phyloP scores from a whole-genome alignment of 257 asterid genomes.

The Salvia hispanica region DNA sequence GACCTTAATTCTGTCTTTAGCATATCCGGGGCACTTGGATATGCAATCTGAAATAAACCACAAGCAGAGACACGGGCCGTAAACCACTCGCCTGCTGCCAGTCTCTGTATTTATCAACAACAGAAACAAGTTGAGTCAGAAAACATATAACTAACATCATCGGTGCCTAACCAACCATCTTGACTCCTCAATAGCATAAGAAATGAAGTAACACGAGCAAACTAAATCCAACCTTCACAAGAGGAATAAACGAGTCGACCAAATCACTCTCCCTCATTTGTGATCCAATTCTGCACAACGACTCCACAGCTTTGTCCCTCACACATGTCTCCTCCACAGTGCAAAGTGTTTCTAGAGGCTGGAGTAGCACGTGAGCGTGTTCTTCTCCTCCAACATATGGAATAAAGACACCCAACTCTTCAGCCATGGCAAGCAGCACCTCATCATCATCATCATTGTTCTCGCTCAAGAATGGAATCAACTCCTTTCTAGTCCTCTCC shows the following conservation, averaged over 20 bases:
- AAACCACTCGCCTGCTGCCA: slow-evolving; percentile 96
- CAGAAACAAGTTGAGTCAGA: slow-evolving; percentile 17
- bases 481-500: slow-evolving; percentile 88
- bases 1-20: slow-evolving; percentile 80
- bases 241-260: slow-evolving; percentile 79
- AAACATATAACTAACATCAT: slow-evolving; percentile 5
- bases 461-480: slow-evolving; percentile 84
- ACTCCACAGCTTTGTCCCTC: slow-evolving; percentile 93
- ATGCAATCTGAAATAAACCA: slow-evolving; percentile 86
- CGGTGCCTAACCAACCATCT: background rate
- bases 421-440: slow-evolving; percentile 90
- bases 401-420: slow-evolving; percentile 84
- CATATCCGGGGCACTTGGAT: slow-evolving; percentile 76
- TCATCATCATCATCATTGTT: slow-evolving; percentile 93
- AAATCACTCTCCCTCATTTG: slow-evolving; percentile 94
- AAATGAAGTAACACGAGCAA: slow-evolving; percentile 7
- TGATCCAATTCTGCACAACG: slow-evolving; percentile 85
- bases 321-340: slow-evolving; percentile 96
- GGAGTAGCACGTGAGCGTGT: slow-evolving; percentile 85
- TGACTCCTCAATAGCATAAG: slow-evolving; percentile 10
- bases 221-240: slow-evolving; percentile 65
- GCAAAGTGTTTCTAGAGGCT: slow-evolving; percentile 86
- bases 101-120: slow-evolving; percentile 51
- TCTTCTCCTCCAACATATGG: slow-evolving; percentile 96
- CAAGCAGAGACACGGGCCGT: slow-evolving; percentile 94